Percentiles rank a stretch among this genome's conserved stretches.
These are phyloP conservation scores for Taxillus chinensis DNA, from an alignment of 164 flowering plant species.

Conservation along the genomic window DNA sequence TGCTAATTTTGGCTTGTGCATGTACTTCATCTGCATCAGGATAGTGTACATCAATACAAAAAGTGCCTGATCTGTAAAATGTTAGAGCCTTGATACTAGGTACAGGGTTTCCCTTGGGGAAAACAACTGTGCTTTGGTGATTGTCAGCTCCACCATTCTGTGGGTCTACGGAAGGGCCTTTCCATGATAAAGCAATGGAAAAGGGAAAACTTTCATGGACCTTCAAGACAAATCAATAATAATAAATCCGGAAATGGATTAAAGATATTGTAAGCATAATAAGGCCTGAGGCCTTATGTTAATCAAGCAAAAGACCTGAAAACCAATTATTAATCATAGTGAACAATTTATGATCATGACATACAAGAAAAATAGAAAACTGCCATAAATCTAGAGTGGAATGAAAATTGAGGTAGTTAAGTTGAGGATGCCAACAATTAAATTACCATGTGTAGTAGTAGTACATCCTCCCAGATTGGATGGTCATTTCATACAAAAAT, in stretches of 20 bases:
- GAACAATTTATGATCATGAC: neutral
- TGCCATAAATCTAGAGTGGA: too few relatives aligned
- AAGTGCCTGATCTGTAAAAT: conserved; percentile 63
- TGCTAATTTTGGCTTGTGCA: conserved; percentile 62
- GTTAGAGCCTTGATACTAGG: conserved; percentile 85
- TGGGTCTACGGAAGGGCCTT: conserved; percentile 10
- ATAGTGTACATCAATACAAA: conserved; percentile 66
- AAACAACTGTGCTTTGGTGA: conserved; percentile 17
- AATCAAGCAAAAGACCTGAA: neutral
- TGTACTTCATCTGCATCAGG: conserved; percentile 58
- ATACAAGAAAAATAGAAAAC: neutral
- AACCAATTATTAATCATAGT: neutral
- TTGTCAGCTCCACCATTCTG: conserved; percentile 12
- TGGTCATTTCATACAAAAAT: too few relatives aligned
- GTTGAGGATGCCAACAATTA: too few relatives aligned
- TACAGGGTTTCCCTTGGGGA: conserved; percentile 67
- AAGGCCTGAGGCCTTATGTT: too few relatives aligned
- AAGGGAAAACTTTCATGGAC: conserved; percentile 22
- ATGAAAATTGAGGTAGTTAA: too few relatives aligned
- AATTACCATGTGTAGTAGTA: too few relatives aligned
- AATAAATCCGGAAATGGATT: too few relatives aligned
- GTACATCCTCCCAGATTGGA: too few relatives aligned
- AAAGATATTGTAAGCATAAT: too few relatives aligned
- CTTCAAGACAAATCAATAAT: conserved; percentile 6
- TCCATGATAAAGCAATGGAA: conserved; percentile 21